Conservation (phyloP, 2,329 filamentous ascomycete species). For the Colletotrichum sp. region DNA sequence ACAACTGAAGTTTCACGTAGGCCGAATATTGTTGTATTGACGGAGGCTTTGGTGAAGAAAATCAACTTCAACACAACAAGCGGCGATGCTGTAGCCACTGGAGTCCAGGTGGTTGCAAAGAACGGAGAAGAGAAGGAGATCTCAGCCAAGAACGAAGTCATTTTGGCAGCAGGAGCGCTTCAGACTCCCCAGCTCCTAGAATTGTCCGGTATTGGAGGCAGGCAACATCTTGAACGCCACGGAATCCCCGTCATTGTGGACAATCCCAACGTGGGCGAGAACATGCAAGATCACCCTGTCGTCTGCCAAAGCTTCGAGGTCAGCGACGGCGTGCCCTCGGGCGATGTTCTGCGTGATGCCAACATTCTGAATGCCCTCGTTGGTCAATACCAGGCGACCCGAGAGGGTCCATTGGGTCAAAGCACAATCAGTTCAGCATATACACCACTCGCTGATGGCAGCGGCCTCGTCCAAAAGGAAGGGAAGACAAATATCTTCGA, state of each 20-base stretch:
- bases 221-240: slow-evolving; percentile 32
- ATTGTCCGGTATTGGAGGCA: slow-evolving; percentile 43
- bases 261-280: slow-evolving; percentile 41
- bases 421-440: slow-evolving; percentile 26
- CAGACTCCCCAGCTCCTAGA: slow-evolving; percentile 47
- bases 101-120: background rate
- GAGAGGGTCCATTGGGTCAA: slow-evolving; percentile 36
- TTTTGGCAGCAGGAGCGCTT: slow-evolving; percentile 45
- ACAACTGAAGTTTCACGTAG: slow-evolving; percentile 10
- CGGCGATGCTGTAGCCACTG: background rate
- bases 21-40: slow-evolving; percentile 27
- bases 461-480: slow-evolving; percentile 27
- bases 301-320: slow-evolving; percentile 44
- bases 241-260: slow-evolving; percentile 35
- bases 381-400: slow-evolving; percentile 38
- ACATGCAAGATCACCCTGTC: slow-evolving; percentile 45
- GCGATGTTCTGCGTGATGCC: slow-evolving; percentile 38
- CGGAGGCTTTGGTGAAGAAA: slow-evolving; percentile 16
- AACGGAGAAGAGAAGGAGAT: slow-evolving; percentile 12
- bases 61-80: background rate
- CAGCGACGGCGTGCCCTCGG: slow-evolving; percentile 39
- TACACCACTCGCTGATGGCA: slow-evolving; percentile 33
- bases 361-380: slow-evolving; percentile 32
- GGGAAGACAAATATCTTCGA: slow-evolving; percentile 29
- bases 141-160: slow-evolving; percentile 39